Evolutionary conservation across 148 eudicot species (phyloP), one percentile per base, ranked within the genome.

Genomic region (Fagopyrum esculentum): DNA sequence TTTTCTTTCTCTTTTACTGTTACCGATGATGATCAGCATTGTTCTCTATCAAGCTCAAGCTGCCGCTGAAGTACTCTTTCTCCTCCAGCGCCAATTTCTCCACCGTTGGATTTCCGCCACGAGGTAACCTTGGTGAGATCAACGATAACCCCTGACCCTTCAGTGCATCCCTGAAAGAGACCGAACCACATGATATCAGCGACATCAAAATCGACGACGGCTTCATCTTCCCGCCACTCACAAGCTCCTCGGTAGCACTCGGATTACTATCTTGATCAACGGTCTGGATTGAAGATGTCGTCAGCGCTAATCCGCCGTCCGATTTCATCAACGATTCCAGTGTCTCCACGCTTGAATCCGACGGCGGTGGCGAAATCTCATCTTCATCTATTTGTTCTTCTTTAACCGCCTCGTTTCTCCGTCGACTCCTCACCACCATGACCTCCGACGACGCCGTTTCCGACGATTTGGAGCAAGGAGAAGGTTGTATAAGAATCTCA

Each of bases 321-420:
- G 93, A 84, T 66, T 93, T 91, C 93, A 93, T 88, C 77, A 93
- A 73, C 47, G 95, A 69, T 73, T 91, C 95, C 17, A 93, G 76
- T 2, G 98, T 89, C 80, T 91, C 98, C 2, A 97, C 92, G 43
- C 98, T 93, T 6, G 98, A 93, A 83, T 93, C 98, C 22, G 97
- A 93, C 72, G 98, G 97, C 77, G 98, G 98, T 0, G 98, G 98
- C 72, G 98, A 88, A 79, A 91, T 86, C 90, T 92, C 91, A 9
- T 82, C 90, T 11, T 30, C 61, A n/a, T 10, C 75, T 29, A 45
- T 26, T 11, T 60, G 66, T 1, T 74, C 73, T 3, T 61, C 71
- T 40, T 78, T 85, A 4, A 71, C 90, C 8, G 76, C 83, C 30
- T 77, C 85, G 72, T 91, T 89, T 29, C 90, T 75, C 63, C 91